Evolutionary conservation across 2,329 filamentous ascomycete genomes (phyloP), one percentile per base, ranked within the genome.

Genomic region (Aspergillus ibericus): DNA sequence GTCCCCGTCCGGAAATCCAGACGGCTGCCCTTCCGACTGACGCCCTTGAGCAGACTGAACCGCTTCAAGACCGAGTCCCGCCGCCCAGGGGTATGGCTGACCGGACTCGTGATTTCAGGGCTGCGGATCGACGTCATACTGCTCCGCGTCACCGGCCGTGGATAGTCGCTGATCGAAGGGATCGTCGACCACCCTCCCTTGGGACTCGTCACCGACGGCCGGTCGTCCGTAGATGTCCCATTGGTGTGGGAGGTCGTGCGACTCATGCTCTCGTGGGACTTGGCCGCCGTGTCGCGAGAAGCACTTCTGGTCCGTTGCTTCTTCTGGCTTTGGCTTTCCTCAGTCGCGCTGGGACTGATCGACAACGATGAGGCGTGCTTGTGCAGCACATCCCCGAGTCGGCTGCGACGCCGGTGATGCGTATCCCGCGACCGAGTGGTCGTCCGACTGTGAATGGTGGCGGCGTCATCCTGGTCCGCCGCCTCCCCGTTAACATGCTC

Each of bases 41-140:
- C 81, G 8, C 72, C 72, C 72, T 89, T 90, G 69, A 96, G 80
- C 68, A 92, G 80, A 72, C 90, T 95, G 64, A 96, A 81, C 69
- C 92, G 80, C 78, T 92, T 93, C 76, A 88, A 86, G 64, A 96
- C 84, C 58, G 87, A 89, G 35, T 84, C 85, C 53, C 84, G 83
- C 68, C 74, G 56, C 20, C 57, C 69, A 4, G 77, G 74, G 27
- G 73, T 36, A 75, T 80, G 44, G 69, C 63, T 42, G 54, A 50
- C 44, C 58, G 68, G 57, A 59, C 65, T 61, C 42, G 60, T 53
- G 49, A 70, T 9, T 20, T 66, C 63, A 12, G 62, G 64, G 20
- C 59, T 61, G 53, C 38, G 64, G 44, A 59, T 44, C 8, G 62
- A 65, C 20, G 59, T 54, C 13, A 46, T 54, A 27, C 63, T 68